A percentile compares a stretch with the other conserved stretches of the same genome.
Evolutionary conservation across 1,284 basidiomycete genomes (phyloP).

Genomic region (Chalciporus sp.): DNA sequence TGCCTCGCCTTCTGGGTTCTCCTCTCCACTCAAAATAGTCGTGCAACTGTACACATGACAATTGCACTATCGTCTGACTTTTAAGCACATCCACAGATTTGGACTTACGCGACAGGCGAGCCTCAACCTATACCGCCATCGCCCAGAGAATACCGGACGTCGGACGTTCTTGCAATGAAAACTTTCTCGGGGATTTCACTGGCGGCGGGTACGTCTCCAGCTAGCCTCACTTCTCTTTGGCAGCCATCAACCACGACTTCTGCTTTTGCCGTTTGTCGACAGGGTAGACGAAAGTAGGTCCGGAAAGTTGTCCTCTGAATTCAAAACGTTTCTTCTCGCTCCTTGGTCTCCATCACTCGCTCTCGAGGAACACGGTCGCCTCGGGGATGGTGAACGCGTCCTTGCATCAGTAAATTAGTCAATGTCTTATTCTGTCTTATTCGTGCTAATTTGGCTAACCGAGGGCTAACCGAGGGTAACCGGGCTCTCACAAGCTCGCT

Average conservation of each 20-base stretch:
- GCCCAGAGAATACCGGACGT: slow-evolving; percentile 88
- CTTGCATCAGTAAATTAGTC: too few species aligned
- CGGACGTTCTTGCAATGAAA: slow-evolving; percentile 93
- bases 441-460: too few species aligned
- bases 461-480: too few species aligned
- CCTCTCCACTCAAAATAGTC: slow-evolving; percentile 92
- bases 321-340: slow-evolving; percentile 69
- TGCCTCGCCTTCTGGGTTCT: slow-evolving; percentile 93
- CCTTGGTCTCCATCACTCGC: slow-evolving; percentile 70
- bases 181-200: slow-evolving; percentile 87
- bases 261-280: too few species aligned
- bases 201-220: slow-evolving; percentile 85
- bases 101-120: slow-evolving; percentile 85
- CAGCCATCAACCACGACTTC: slow-evolving; percentile 99
- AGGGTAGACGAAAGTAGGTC: too few species aligned
- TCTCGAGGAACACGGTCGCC: slow-evolving; percentile 78
- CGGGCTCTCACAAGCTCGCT: too few species aligned
- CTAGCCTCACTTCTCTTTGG: slow-evolving; percentile 94
- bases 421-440: too few species aligned
- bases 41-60: slow-evolving; percentile 88
- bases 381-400: slow-evolving; percentile 84
- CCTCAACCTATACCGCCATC: slow-evolving; percentile 89
- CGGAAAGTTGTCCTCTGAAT: slow-evolving; percentile 45
- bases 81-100: slow-evolving; percentile 91
- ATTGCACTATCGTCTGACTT: slow-evolving; percentile 83